Conservation (phyloP, 1,139 yeast genomes). For the Diutina catenulata region DNA sequence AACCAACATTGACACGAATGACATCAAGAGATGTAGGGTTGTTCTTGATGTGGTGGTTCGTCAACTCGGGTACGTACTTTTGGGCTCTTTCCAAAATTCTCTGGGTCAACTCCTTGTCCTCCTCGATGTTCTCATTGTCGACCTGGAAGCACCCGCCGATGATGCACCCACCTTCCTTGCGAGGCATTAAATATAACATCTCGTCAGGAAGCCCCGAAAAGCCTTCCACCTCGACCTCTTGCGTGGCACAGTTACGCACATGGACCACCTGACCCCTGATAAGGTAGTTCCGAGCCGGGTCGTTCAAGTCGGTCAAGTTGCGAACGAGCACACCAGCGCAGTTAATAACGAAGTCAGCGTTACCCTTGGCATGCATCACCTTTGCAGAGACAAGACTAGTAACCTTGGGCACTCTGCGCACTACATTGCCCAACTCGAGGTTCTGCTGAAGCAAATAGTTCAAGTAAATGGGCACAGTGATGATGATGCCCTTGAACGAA, state of each 20-base stretch:
- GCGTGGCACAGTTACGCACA: conserved; percentile 13
- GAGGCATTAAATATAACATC: conserved; percentile 35
- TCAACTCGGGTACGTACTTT: conserved; percentile 30
- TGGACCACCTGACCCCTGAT: conserved; percentile 29
- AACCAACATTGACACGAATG: conserved; percentile 31
- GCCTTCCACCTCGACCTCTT: conserved; percentile 16
- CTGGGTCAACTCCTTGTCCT: conserved; percentile 24
- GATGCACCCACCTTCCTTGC: conserved; percentile 43
- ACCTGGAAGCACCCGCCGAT: conserved; percentile 37
- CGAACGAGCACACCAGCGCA: conserved; percentile 31
- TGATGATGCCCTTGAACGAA: conserved; percentile 34
- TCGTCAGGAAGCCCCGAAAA: conserved; percentile 24
- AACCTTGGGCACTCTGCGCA: conserved; percentile 17
- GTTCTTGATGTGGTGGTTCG: conserved; percentile 19
- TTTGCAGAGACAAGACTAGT: conserved; percentile 10
- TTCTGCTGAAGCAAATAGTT: conserved; percentile 31
- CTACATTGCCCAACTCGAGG: conserved; percentile 22
- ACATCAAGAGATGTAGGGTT: conserved; percentile 17
- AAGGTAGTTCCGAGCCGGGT: conserved; percentile 16
- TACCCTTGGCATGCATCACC: conserved; percentile 1
- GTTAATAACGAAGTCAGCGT: conserved; percentile 31
- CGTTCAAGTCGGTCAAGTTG: conserved; percentile 9
- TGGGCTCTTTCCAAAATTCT: conserved; percentile 29
- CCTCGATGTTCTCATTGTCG: conserved; percentile 14
- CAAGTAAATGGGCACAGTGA: conserved; percentile 39